A percentile compares a stretch with the other conserved stretches of the same genome.
Conservation (phyloP, 225 moss, liverwort and hornwort species). For the Pseudoscleropodium purum region DNA sequence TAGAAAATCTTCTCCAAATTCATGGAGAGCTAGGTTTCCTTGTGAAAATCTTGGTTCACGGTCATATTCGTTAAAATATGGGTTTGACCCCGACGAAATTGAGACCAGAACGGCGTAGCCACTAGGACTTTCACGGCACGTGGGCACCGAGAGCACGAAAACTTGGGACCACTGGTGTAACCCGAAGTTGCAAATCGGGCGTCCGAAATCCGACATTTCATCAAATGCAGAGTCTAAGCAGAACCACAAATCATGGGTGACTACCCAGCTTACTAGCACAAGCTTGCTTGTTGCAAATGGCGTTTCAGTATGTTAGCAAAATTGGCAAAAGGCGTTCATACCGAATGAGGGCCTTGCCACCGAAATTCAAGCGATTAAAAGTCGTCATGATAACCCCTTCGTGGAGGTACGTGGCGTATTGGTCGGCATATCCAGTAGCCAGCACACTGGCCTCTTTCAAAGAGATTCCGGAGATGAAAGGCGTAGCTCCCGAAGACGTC, state of each 20-base stretch:
- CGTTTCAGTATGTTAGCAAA: background rate
- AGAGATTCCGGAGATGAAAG: constrained; percentile 18
- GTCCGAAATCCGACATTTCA: background rate
- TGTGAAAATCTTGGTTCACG: background rate
- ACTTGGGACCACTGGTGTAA: background rate
- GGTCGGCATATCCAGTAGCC: background rate
- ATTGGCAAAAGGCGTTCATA: background rate
- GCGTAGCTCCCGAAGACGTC: background rate
- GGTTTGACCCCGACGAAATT: background rate
- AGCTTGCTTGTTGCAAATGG: background rate
- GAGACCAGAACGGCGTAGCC: background rate
- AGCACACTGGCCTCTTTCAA: background rate
- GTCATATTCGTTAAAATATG: background rate
- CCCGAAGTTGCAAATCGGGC: background rate
- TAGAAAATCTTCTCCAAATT: background rate
- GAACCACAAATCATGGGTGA: too few species aligned
- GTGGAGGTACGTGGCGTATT: background rate
- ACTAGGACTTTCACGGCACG: too few species aligned
- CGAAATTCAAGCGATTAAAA: background rate
- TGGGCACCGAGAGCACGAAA: too few species aligned
- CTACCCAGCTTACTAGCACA: background rate
- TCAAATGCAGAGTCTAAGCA: background rate
- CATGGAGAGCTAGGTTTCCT: background rate
- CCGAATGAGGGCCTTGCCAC: background rate
- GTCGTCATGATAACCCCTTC: background rate